Conservation (phyloP, 2,329 filamentous ascomycete species). For the Pestalotiopsis sp. region DNA sequence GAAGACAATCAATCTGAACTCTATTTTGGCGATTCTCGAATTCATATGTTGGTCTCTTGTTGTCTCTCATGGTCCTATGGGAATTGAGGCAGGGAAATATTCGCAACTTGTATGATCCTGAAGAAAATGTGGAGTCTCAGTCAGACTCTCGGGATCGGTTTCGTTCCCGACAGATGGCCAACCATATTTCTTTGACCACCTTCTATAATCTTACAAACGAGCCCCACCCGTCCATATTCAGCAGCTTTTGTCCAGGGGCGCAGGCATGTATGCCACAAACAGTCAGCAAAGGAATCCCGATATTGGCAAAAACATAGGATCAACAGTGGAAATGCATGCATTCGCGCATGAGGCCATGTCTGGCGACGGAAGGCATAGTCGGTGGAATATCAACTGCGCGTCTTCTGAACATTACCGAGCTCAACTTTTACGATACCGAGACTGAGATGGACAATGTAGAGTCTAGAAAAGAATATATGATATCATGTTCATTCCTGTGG, state of each 20-base stretch:
- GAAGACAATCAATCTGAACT: no score
- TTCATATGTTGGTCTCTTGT: background rate
- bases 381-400: background rate
- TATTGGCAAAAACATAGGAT: background rate
- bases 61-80: background rate
- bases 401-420: background rate
- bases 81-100: background rate
- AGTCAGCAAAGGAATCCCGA: background rate
- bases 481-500: background rate
- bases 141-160: slow-evolving; percentile 7
- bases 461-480: background rate
- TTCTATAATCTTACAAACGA: background rate
- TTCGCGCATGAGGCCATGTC: background rate
- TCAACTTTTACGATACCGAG: background rate
- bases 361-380: background rate
- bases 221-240: background rate
- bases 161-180: background rate
- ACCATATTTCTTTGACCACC: background rate
- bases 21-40: no score
- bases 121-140: background rate
- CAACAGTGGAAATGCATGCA: background rate
- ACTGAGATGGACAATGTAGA: background rate
- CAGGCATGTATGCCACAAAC: background rate
- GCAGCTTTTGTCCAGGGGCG: background rate
- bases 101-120: background rate